These are phyloP conservation scores for Pseudogymnoascus sp. DNA, from an alignment of 2,329 filamentous ascomycete genomes.

Conservation along the genomic window DNA sequence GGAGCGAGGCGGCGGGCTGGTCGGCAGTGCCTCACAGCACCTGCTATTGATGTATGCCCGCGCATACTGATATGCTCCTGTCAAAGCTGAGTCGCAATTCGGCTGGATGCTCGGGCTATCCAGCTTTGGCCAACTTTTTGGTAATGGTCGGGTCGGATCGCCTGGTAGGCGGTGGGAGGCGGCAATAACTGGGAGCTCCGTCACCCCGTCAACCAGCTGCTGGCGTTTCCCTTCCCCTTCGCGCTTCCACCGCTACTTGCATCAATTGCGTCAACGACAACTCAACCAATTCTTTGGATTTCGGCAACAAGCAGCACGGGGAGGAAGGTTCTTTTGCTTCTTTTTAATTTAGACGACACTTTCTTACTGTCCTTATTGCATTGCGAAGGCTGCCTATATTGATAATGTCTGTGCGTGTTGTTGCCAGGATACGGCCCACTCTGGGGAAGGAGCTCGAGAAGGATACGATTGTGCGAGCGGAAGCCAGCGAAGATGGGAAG, in stretches of 20 bases:
- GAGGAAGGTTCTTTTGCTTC: conserved; percentile 10
- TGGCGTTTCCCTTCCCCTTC: neutral
- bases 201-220: neutral
- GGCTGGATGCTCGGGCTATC: neutral
- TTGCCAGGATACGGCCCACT: conserved; percentile 82
- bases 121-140: conserved; percentile 9
- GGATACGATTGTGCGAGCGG: conserved; percentile 72
- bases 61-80: conserved; percentile 31
- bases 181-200: neutral
- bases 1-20: conserved; percentile 27
- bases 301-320: conserved; percentile 2
- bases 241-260: conserved; percentile 2
- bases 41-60: conserved; percentile 34
- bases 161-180: neutral
- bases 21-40: conserved; percentile 27
- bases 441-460: conserved; percentile 77
- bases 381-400: conserved; percentile 2
- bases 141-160: neutral
- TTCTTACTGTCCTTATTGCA: conserved; percentile 5
- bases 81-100: conserved; percentile 5
- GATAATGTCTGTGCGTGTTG: conserved; percentile 65
- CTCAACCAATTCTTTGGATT: neutral
- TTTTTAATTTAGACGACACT: neutral
- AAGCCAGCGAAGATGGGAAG: conserved; percentile 51
- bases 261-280: conserved; percentile 11